phyloP scores from a whole-genome alignment of 2,329 filamentous ascomycete genomes.

The Sclerotinia subarctica region DNA sequence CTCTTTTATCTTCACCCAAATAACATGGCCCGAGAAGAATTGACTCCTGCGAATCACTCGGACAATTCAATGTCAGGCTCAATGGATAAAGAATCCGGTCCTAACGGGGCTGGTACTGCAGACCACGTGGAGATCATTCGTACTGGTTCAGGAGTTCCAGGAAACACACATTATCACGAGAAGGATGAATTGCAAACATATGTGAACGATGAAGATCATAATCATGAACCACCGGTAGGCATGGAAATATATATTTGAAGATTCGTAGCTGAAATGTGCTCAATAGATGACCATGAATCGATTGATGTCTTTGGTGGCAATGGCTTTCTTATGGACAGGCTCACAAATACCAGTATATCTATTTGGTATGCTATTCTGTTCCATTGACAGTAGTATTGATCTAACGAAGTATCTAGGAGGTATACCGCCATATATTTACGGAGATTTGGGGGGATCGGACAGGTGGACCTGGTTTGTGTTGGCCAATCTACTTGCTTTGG shows the following conservation, averaged over 20 bases:
- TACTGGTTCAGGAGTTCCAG: conserved; percentile 26
- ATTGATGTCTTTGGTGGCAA: conserved; percentile 54
- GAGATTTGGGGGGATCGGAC: conserved; percentile 53
- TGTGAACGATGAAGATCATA: conserved; percentile 47
- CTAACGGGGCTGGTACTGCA: background rate
- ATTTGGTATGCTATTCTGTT: conserved; percentile 40
- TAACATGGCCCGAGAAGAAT: background rate
- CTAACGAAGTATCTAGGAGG: conserved; percentile 38
- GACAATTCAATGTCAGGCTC: conserved; percentile 27
- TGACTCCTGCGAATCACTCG: conserved; percentile 8
- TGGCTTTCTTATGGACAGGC: conserved; percentile 61
- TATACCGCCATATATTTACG: conserved; percentile 54
- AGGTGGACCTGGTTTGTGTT: conserved; percentile 41
- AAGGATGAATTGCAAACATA: conserved; percentile 43
- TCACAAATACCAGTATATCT: conserved; percentile 59
- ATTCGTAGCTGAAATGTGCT: conserved; percentile 45
- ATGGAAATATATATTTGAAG: background rate
- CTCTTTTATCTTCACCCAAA: background rate
- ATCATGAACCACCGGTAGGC: conserved; percentile 46
- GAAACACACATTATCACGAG: conserved; percentile 28
- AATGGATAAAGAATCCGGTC: conserved; percentile 27
- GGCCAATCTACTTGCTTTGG: conserved; percentile 53
- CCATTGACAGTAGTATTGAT: background rate
- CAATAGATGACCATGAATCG: conserved; percentile 51
- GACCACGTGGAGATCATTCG: conserved; percentile 9